Percentiles rank a stretch among this genome's conserved stretches.
Conservation (phyloP, 352 stramenopile species). For the Phytophthora hibernalis region DNA sequence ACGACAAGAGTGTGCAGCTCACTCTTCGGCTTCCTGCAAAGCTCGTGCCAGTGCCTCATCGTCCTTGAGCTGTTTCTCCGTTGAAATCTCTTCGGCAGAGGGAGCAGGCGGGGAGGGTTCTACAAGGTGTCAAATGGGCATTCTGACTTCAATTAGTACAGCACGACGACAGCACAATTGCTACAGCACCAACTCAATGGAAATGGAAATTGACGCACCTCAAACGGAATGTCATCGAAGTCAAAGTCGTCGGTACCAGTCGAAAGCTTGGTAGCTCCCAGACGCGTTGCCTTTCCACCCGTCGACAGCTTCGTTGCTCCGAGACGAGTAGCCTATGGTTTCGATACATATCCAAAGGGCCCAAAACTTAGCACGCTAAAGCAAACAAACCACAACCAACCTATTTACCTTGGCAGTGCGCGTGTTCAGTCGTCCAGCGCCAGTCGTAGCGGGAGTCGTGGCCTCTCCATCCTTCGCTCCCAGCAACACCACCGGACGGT, state of each 20-base stretch:
- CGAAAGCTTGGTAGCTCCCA: constrained; percentile 83
- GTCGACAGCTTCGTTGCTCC: constrained; percentile 47
- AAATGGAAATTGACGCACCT: constrained; percentile 48
- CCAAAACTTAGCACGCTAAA: neutral
- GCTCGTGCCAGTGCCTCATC: constrained; percentile 86
- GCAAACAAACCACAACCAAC: neutral
- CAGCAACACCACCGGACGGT: constrained; percentile 76
- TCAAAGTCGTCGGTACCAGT: constrained; percentile 77
- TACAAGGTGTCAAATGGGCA: constrained; percentile 23
- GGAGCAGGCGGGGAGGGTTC: constrained; percentile 70
- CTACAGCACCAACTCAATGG: neutral
- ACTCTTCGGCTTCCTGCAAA: constrained; percentile 85
- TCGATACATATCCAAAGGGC: neutral
- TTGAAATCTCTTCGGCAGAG: constrained; percentile 34
- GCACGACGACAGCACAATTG: neutral
- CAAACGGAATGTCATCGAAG: constrained; percentile 90
- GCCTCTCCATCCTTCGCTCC: constrained; percentile 56
- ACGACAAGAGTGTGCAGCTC: constrained; percentile 22
- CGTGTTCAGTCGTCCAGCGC: constrained; percentile 63
- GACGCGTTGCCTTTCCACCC: constrained; percentile 54
- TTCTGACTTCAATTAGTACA: neutral
- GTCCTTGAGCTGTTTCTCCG: constrained; percentile 87
- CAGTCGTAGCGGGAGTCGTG: constrained; percentile 42
- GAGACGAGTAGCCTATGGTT: constrained; percentile 33
- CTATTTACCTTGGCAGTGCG: constrained; percentile 62